Conservation (phyloP, 1,284 basidiomycete species). For the Sporisorium exsertum region DNA sequence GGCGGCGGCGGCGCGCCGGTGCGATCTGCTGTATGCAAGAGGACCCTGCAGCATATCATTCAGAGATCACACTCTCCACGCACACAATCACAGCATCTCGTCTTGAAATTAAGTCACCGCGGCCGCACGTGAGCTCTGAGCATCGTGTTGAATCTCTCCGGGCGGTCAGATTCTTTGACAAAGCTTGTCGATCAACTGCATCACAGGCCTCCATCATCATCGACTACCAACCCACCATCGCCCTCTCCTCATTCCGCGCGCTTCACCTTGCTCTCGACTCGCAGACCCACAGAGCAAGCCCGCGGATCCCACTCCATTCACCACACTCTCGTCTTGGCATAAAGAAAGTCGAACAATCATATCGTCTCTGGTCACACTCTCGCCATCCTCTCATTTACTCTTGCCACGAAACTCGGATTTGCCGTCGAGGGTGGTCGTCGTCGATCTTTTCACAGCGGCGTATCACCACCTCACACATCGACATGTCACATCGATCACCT, state of each 20-base stretch:
- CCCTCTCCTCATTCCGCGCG: neutral
- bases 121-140: no score
- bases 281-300: neutral
- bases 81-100: neutral
- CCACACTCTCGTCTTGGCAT: neutral
- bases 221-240: neutral
- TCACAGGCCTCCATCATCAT: neutral
- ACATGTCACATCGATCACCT: slow-evolving; percentile 4
- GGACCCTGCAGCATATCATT: slow-evolving; percentile 24
- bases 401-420: neutral
- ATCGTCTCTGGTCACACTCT: neutral
- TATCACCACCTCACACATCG: neutral
- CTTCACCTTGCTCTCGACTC: neutral
- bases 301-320: neutral
- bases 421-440: neutral
- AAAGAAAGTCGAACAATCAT: neutral
- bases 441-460: neutral
- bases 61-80: neutral
- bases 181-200: neutral
- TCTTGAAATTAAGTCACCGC: slow-evolving; percentile 12
- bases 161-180: neutral
- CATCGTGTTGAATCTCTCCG: no score
- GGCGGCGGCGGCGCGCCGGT: no score
- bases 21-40: slow-evolving; percentile 17
- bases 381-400: neutral